phyloP scores from a whole-genome alignment of 2,329 filamentous ascomycete genomes.

The Aspergillus fischeri region DNA sequence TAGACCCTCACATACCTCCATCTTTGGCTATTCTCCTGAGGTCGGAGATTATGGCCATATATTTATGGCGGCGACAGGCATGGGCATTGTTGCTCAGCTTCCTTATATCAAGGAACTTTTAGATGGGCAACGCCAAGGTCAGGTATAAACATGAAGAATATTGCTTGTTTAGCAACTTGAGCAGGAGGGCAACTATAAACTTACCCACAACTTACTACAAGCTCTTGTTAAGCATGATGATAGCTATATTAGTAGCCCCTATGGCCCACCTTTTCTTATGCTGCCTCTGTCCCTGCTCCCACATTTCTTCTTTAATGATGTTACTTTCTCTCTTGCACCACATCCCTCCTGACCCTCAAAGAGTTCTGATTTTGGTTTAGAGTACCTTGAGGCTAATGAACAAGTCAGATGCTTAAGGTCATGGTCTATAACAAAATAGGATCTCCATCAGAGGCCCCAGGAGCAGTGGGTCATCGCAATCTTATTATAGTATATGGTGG shows the following conservation, averaged over 20 bases:
- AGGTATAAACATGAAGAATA: slow-evolving; percentile 21
- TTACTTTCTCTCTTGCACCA: no score
- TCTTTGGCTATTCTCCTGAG: slow-evolving; percentile 11
- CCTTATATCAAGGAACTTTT: slow-evolving; percentile 35
- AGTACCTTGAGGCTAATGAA: no score
- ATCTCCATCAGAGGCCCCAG: no score
- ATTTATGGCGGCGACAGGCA: slow-evolving; percentile 33
- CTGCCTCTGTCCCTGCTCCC: no score
- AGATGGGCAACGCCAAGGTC: slow-evolving; percentile 19
- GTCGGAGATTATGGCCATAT: slow-evolving; percentile 25
- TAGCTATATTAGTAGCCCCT: slow-evolving; percentile 12
- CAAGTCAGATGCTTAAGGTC: no score
- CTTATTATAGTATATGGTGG: no score
- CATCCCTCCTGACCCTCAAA: no score
- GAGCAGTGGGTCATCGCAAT: no score
- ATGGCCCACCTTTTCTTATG: no score
- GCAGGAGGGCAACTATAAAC: slow-evolving; percentile 14
- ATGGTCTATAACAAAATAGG: no score
- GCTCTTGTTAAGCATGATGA: slow-evolving; percentile 16
- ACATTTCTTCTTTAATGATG: no score
- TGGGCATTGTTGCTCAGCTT: slow-evolving; percentile 32
- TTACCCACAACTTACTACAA: slow-evolving; percentile 16
- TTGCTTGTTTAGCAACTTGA: slow-evolving; percentile 29
- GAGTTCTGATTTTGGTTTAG: no score
- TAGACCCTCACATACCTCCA: slow-evolving; percentile 12